These are phyloP conservation scores for Laburnicola sp. DNA, from an alignment of 2,329 filamentous ascomycete genomes.

Conservation along the genomic window DNA sequence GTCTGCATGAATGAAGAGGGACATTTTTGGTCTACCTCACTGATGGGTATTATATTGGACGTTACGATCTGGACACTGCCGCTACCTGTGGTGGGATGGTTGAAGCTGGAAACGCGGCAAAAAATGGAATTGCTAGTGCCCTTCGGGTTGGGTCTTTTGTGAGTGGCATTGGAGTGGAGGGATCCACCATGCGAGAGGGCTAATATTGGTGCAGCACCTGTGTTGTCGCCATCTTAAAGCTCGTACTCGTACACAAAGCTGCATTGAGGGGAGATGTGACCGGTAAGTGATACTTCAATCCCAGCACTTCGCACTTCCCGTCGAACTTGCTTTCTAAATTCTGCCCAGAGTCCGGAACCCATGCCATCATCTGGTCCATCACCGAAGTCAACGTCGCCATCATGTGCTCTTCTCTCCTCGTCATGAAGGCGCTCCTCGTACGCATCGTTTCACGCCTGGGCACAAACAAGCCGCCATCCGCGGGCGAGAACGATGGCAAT, in stretches of 20 bases:
- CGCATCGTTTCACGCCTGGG: constrained; percentile 38
- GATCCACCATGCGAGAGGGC: not conserved
- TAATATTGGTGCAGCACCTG: constrained; percentile 27
- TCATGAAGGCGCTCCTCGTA: constrained; percentile 48
- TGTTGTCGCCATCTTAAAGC: constrained; percentile 32
- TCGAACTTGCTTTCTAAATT: not conserved
- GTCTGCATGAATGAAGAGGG: constrained; percentile 27
- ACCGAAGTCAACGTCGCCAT: constrained; percentile 51
- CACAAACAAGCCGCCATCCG: constrained; percentile 20
- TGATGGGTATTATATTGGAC: constrained; percentile 36
- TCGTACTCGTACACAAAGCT: constrained; percentile 30
- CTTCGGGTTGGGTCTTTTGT: constrained; percentile 38
- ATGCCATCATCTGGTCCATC: constrained; percentile 47
- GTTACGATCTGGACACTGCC: constrained; percentile 38
- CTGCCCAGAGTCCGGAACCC: constrained; percentile 40
- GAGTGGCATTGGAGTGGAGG: not conserved
- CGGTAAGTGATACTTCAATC: constrained; percentile 19
- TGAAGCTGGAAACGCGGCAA: constrained; percentile 39
- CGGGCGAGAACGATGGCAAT: not conserved
- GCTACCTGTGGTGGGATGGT: constrained; percentile 30
- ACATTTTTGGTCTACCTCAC: constrained; percentile 32
- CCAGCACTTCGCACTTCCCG: not conserved
- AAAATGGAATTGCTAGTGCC: constrained; percentile 37
- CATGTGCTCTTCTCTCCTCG: constrained; percentile 49
- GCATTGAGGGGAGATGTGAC: constrained; percentile 23